Percentiles rank a stretch among this genome's conserved stretches.
These are phyloP conservation scores for Dendrobium catenatum DNA, from an alignment of 106 monocot species.

Conservation along the genomic window DNA sequence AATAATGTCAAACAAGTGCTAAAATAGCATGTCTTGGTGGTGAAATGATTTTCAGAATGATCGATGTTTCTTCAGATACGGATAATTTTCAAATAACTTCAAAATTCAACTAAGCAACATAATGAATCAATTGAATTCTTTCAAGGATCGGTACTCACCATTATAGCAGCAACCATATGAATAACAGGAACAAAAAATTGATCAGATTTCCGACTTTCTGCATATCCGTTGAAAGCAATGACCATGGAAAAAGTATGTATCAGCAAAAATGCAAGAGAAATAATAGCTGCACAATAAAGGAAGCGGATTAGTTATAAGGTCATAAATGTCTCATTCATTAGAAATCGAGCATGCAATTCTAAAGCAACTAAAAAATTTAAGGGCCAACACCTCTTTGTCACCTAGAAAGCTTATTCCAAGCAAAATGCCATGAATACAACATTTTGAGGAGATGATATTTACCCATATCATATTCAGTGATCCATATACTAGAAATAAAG, in stretches of 20 bases:
- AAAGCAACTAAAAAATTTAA: background rate
- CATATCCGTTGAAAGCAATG: conserved; percentile 91
- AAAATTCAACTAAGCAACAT: background rate
- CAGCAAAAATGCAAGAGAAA: conserved; percentile 73
- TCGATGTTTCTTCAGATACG: background rate
- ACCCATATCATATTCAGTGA: background rate
- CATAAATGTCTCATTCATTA: conserved; percentile 2
- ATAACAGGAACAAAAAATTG: conserved; percentile 53
- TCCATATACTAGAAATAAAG: no score
- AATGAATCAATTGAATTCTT: background rate
- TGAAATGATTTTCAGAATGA: no score
- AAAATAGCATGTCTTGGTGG: no score
- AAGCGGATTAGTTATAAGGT: conserved; percentile 8
- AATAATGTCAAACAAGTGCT: no score
- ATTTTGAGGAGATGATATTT: background rate
- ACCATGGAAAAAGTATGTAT: conserved; percentile 96
- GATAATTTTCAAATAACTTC: background rate
- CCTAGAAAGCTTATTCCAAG: background rate
- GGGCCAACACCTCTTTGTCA: background rate
- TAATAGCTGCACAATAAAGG: conserved; percentile 48
- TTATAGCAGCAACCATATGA: conserved; percentile 61
- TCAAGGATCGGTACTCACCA: conserved; percentile 42
- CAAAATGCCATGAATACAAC: no score
- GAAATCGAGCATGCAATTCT: background rate
- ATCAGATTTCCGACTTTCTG: conserved; percentile 57